Base-by-base conservation (phyloP, 805 yeast genomes). In the Saturnispora serradocipensis region DNA sequence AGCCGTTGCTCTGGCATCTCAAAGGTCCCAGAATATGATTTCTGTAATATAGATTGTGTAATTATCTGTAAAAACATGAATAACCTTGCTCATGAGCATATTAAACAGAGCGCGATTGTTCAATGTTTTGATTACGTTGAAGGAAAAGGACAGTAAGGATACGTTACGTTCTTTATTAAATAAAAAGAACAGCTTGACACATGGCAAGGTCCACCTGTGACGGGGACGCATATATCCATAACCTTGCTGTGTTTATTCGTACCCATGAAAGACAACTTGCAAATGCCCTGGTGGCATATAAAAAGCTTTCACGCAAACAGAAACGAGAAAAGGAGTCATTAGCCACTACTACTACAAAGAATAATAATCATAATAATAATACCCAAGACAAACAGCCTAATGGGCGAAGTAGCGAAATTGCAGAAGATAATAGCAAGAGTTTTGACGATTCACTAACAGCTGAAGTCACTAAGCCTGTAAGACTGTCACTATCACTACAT, bases 241-340 rank as follows among this genome's bases (percentile, higher is more conserved):
- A 78, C 53, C 65, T 80, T 32, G 74, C 84, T 28, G 65, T 75
- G 3, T 78, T 79, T 57, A 73, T 80, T 36, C 71, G 77, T 50
- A 66, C 78, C 13, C 81, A 80, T 58, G 84, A 80, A 57, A 73
- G 77, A 46, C 81, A 78, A 34, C 67, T 80, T 27, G 83, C 84
- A 16, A 79, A 80, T 57, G 83, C 84, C 1, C 67, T 79, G 30
- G 66, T 78, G 34, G 77, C 80, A 18, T 78, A 77, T 59, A 74
- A 77, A 57, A 78, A 76, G 56, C 57, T 62, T 6, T 53, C 60
- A n/a, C 53, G 56, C 15, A 60, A 58, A 45, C 46, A 56, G 7
- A 20, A 15, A 28, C 35, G 35, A n/a, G 44, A 46, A 22, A 20
- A 43, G 8, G 38, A 45, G n/a, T 25, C 15, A 9, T 8, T 40